These are phyloP conservation scores for Xylaria flabelliformis DNA, from an alignment of 495 filamentous ascomycete genomes.

Conservation along the genomic window DNA sequence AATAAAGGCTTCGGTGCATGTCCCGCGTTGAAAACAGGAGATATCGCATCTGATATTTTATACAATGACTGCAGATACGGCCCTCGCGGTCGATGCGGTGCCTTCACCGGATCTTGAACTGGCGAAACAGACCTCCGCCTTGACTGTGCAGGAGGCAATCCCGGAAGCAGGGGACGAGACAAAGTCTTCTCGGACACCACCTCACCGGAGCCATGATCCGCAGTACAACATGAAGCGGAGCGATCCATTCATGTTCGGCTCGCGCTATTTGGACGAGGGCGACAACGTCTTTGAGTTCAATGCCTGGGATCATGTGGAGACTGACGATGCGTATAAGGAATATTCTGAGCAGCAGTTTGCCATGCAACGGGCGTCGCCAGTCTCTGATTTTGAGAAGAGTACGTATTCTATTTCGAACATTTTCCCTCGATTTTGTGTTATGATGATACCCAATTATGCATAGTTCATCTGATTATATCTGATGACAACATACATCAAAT, in stretches of 20 bases:
- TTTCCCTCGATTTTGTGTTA: constrained; percentile 33
- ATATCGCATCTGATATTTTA: constrained; percentile 6
- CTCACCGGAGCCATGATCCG: constrained; percentile 62
- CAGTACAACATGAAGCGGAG: constrained; percentile 75
- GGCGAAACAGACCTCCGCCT: constrained; percentile 32
- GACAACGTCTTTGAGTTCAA: constrained; percentile 95
- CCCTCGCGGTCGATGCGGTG: constrained; percentile 13
- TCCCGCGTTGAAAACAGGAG: background rate
- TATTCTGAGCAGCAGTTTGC: constrained; percentile 82
- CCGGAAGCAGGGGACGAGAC: constrained; percentile 9
- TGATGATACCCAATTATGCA: constrained; percentile 66
- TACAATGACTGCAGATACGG: constrained; percentile 20
- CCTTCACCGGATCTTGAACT: constrained; percentile 33
- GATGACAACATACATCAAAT: constrained; percentile 59
- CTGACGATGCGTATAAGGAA: constrained; percentile 80
- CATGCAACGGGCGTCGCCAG: constrained; percentile 80
- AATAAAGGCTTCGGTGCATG: constrained; percentile 15
- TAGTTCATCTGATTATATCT: constrained; percentile 66
- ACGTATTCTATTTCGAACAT: constrained; percentile 38
- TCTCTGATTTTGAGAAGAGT: constrained; percentile 85
- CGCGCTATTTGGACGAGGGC: constrained; percentile 77
- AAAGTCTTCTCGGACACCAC: constrained; percentile 37
- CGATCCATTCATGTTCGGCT: constrained; percentile 95
- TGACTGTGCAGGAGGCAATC: constrained; percentile 36
- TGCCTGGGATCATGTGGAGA: constrained; percentile 96